Percentiles rank a stretch among this genome's conserved stretches.
Conservation (phyloP, 2,329 filamentous ascomycete genomes). For the Fusarium austroafricanum region DNA sequence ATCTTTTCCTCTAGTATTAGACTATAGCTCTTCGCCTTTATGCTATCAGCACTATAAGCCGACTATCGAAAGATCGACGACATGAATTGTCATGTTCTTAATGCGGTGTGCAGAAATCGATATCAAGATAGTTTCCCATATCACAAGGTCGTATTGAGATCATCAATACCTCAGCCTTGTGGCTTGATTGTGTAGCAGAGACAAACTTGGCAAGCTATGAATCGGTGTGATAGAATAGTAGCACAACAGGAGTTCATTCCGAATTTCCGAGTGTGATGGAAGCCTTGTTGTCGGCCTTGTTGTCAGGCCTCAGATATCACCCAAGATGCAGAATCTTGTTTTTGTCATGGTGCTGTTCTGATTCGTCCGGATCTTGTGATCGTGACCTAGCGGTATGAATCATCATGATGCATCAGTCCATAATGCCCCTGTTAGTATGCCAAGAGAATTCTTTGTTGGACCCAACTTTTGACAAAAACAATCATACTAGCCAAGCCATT, state of each 20-base stretch:
- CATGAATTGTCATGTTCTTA: background rate
- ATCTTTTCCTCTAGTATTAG: background rate
- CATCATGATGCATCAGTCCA: background rate
- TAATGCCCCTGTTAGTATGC: background rate
- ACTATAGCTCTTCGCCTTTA: no score
- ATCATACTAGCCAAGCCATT: no score
- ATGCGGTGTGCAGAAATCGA: background rate
- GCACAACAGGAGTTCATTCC: background rate
- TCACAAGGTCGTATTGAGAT: background rate
- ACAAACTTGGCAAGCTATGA: background rate
- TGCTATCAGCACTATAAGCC: background rate
- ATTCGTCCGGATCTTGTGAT: background rate
- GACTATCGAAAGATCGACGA: background rate
- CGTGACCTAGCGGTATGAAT: background rate
- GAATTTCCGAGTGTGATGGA: background rate
- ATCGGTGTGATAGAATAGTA: conserved; percentile 5
- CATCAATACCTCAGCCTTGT: background rate
- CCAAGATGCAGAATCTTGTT: background rate
- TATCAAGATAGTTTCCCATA: background rate
- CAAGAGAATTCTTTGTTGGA: rapidly evolving
- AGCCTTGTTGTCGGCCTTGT: background rate
- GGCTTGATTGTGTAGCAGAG: background rate
- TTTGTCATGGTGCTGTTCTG: background rate
- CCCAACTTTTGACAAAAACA: no score
- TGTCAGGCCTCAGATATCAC: background rate